These are phyloP conservation scores for Candida tropicalis DNA, from an alignment of 1,139 yeast species.

Conservation along the genomic window DNA sequence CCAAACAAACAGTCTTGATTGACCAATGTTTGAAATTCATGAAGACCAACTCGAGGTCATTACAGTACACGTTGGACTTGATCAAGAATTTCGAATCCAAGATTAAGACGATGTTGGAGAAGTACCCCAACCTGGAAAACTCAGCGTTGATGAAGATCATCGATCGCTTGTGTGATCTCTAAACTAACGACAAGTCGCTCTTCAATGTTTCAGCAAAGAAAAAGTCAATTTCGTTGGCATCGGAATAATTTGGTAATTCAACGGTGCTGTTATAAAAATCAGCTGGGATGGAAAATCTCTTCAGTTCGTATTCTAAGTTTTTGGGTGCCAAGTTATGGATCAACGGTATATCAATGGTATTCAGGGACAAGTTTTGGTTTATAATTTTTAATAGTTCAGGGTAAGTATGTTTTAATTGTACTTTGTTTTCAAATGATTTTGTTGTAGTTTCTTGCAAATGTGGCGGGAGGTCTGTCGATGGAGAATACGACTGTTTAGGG, in stretches of 20 bases:
- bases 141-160: conserved; percentile 13
- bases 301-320: conserved; percentile 23
- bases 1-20: conserved; percentile 20
- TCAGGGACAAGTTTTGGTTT: conserved; percentile 16
- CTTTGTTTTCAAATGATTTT: conserved; percentile 7
- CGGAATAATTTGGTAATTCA: neutral
- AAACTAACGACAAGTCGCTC: conserved; percentile 8
- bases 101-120: conserved; percentile 6
- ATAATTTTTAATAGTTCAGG: conserved; percentile 22
- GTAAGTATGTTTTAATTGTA: conserved; percentile 18
- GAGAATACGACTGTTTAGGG: neutral
- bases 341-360: conserved; percentile 26
- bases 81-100: conserved; percentile 8
- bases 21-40: conserved; percentile 26
- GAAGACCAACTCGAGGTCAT: conserved; percentile 14
- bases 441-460: conserved; percentile 11
- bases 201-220: conserved; percentile 21
- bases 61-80: conserved; percentile 13
- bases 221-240: conserved; percentile 27
- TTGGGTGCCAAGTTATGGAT: conserved; percentile 27
- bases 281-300: conserved; percentile 18
- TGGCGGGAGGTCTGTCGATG: neutral
- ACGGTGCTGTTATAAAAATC: conserved; percentile 6
- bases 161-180: conserved; percentile 13
- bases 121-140: neutral